These are phyloP conservation scores for Moesziomyces antarcticus DNA, from an alignment of 1,284 basidiomycete genomes.

Conservation along the genomic window DNA sequence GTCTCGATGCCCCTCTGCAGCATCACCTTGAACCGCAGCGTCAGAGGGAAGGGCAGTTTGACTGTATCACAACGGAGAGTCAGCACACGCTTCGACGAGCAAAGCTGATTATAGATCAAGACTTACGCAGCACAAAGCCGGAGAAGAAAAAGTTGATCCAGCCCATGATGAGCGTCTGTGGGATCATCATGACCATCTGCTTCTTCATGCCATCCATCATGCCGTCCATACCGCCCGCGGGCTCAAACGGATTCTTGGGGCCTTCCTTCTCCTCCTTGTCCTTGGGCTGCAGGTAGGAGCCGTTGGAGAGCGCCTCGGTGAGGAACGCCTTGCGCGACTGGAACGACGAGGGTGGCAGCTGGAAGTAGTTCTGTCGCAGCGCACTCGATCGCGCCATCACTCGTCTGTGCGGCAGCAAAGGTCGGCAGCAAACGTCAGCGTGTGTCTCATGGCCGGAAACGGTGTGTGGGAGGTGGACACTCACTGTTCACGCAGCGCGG, in stretches of 20 bases:
- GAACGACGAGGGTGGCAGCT: constrained; percentile 57
- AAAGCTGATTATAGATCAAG: background rate
- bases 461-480: constrained; percentile 66
- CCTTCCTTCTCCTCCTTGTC: constrained; percentile 66
- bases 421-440: background rate
- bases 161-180: constrained; percentile 93
- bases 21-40: constrained; percentile 98
- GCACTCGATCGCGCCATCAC: constrained; percentile 54
- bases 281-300: constrained; percentile 59
- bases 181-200: constrained; percentile 80
- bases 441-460: no score
- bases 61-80: constrained; percentile 67
- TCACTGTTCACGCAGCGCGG: constrained; percentile 91
- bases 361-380: constrained; percentile 56
- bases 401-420: constrained; percentile 32
- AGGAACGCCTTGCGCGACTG: constrained; percentile 50
- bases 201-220: constrained; percentile 99
- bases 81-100: background rate
- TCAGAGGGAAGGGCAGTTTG: constrained; percentile 95
- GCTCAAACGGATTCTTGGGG: constrained; percentile 75
- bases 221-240: constrained; percentile 92
- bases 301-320: constrained; percentile 53
- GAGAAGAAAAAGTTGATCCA: constrained; percentile 99
- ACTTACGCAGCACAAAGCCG: constrained; percentile 91
- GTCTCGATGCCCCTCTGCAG: constrained; percentile 95